Conservation (phyloP, 805 yeast genomes). For the Ogataea nonfermentans region DNA sequence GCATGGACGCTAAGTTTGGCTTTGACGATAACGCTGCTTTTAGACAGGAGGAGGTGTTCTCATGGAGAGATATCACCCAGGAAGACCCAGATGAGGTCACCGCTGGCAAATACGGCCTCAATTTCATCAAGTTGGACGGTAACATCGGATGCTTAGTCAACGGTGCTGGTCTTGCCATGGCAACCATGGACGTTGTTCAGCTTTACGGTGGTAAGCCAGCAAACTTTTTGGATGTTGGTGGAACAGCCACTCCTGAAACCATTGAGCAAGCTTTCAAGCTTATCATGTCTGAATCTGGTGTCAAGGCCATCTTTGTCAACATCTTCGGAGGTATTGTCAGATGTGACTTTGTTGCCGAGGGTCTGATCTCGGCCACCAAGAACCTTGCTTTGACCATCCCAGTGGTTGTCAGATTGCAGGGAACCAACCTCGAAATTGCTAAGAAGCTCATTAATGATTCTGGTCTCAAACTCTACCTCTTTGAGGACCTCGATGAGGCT, state of each 20-base stretch:
- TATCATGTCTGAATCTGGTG: slow-evolving; percentile 84
- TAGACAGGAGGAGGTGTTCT: slow-evolving; percentile 92
- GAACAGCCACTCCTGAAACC: slow-evolving; percentile 99
- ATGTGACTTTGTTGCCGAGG: slow-evolving; percentile 98
- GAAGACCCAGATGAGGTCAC: slow-evolving; percentile 97
- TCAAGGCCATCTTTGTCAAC: slow-evolving; percentile 94
- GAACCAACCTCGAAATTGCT: slow-evolving; percentile 92
- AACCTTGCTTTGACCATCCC: slow-evolving; percentile 89
- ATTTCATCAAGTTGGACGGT: slow-evolving; percentile 97
- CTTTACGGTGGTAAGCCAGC: slow-evolving; percentile 99
- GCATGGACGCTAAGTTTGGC: slow-evolving; percentile 99
- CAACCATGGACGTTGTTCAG: slow-evolving; percentile 99
- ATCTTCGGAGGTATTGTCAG: slow-evolving; percentile 99
- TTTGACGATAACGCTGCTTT: slow-evolving; percentile 95
- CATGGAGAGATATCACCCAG: slow-evolving; percentile 96
- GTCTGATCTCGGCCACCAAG: slow-evolving; percentile 92
- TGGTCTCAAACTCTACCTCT: slow-evolving; percentile 89
- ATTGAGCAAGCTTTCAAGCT: slow-evolving; percentile 95
- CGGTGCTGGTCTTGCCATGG: slow-evolving; percentile 99
- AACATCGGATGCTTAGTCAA: slow-evolving; percentile 98
- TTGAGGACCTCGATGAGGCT: slow-evolving; percentile 93
- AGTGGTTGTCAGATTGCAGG: slow-evolving; percentile 97
- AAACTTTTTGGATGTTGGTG: slow-evolving; percentile 99
- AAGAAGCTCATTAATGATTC: slow-evolving; percentile 80
- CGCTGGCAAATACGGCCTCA: slow-evolving; percentile 86